These are phyloP conservation scores for Tremella yokohamensis DNA, from an alignment of 768 basidiomycete genomes.

Conservation along the genomic window DNA sequence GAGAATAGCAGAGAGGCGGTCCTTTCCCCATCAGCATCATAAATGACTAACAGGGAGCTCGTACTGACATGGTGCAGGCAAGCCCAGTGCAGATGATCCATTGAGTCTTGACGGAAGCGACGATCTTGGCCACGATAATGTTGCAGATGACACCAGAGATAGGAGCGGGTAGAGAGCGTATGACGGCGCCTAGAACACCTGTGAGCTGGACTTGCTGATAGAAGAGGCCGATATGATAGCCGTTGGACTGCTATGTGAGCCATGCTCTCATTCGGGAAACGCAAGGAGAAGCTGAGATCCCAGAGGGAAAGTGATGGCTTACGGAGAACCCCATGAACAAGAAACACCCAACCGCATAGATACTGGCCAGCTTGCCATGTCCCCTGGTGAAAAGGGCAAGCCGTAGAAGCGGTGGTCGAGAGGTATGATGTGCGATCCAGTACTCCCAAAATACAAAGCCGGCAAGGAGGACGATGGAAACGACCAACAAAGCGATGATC, in stretches of 20 bases:
- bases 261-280: too few species aligned
- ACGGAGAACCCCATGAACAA: slow-evolving; percentile 10
- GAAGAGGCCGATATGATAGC: slow-evolving; percentile 28
- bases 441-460: slow-evolving; percentile 43
- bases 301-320: too few species aligned
- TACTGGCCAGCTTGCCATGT: slow-evolving; percentile 15
- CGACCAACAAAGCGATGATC: slow-evolving; percentile 51
- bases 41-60: neutral
- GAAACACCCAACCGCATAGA: slow-evolving; percentile 21
- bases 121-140: slow-evolving; percentile 43
- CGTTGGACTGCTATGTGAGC: slow-evolving; percentile 1
- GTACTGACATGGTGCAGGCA: slow-evolving; percentile 41
- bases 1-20: neutral
- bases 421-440: slow-evolving; percentile 50
- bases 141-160: slow-evolving; percentile 39
- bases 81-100: slow-evolving; percentile 42
- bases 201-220: slow-evolving; percentile 25
- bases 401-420: slow-evolving; percentile 30
- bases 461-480: slow-evolving; percentile 34
- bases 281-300: too few species aligned
- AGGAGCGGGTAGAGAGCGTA: slow-evolving; percentile 32
- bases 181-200: slow-evolving; percentile 19
- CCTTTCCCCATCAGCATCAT: neutral
- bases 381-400: slow-evolving; percentile 27
- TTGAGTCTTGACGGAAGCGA: slow-evolving; percentile 40